Evolutionary conservation across 164 flowering plant species (phyloP).

Genomic region (Liriodendron chinense): DNA sequence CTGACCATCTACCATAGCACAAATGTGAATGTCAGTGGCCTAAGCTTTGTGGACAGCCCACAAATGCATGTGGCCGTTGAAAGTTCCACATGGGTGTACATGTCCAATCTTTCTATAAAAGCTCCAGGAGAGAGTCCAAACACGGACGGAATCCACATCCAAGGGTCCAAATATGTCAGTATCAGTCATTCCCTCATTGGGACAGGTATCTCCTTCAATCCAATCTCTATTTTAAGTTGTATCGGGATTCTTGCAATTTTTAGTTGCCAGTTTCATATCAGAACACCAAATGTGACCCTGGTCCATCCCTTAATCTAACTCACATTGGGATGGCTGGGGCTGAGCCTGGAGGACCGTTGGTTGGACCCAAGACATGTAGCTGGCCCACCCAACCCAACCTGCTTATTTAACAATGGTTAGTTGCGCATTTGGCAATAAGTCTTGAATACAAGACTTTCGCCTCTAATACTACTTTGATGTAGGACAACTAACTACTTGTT

Average conservation of each 20-base stretch:
- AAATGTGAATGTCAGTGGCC: conserved; percentile 12
- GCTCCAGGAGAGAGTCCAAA: conserved; percentile 40
- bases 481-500: too few relatives aligned
- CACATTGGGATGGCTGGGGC: not conserved
- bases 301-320: not conserved
- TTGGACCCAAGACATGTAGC: not conserved
- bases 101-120: conserved; percentile 11
- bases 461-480: too few relatives aligned
- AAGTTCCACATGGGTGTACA: not conserved
- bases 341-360: not conserved
- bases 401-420: too few relatives aligned
- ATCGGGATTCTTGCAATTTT: not conserved
- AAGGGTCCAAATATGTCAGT: conserved; percentile 7
- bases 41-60: conserved; percentile 21
- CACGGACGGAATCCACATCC: conserved; percentile 42
- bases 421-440: too few relatives aligned
- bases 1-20: not conserved
- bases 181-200: conserved; percentile 19
- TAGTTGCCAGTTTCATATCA: not conserved
- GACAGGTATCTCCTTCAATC: conserved; percentile 20
- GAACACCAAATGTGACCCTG: too few relatives aligned
- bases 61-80: conserved; percentile 25
- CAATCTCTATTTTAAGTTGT: not conserved
- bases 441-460: too few relatives aligned
- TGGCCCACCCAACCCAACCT: too few relatives aligned